Evolutionary conservation across 495 filamentous ascomycete genomes (phyloP).

Genomic region (Hyaloscypha bicolor): DNA sequence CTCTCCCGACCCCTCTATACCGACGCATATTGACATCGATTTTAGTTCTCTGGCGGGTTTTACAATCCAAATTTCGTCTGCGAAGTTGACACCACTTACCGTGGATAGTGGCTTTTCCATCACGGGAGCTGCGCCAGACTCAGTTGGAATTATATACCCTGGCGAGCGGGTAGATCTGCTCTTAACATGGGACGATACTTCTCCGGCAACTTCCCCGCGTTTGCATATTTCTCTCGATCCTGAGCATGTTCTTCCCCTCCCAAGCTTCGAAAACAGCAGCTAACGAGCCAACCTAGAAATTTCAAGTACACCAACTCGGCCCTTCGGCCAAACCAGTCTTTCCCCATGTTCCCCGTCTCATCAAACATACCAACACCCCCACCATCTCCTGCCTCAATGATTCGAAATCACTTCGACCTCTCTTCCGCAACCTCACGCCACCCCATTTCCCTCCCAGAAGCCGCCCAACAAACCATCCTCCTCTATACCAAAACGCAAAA

Average conservation of each 20-base stretch:
- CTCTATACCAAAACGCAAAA: conserved; percentile 54
- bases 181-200: no score
- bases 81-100: conserved; percentile 39
- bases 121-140: conserved; percentile 28
- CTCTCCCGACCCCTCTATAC: conserved; percentile 13
- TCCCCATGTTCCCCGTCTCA: conserved; percentile 34
- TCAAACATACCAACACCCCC: not conserved
- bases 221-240: conserved; percentile 50
- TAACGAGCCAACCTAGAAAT: conserved; percentile 35
- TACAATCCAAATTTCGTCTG: conserved; percentile 38
- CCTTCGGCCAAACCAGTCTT: conserved; percentile 44
- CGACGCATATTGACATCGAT: no score
- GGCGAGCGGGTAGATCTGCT: conserved; percentile 56
- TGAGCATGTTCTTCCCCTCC: conserved; percentile 34
- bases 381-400: not conserved
- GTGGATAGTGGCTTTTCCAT: conserved; percentile 47
- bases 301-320: conserved; percentile 52
- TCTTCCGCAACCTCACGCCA: conserved; percentile 27
- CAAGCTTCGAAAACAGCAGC: not conserved
- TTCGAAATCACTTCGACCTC: not conserved
- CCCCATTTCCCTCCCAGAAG: conserved; percentile 32
- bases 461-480: conserved; percentile 44
- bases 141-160: conserved; percentile 48
- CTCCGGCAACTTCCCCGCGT: no score
- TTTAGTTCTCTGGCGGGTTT: conserved; percentile 48